phyloP scores from a whole-genome alignment of 805 yeast genomes.

The Metschnikowia aberdeeniae region DNA sequence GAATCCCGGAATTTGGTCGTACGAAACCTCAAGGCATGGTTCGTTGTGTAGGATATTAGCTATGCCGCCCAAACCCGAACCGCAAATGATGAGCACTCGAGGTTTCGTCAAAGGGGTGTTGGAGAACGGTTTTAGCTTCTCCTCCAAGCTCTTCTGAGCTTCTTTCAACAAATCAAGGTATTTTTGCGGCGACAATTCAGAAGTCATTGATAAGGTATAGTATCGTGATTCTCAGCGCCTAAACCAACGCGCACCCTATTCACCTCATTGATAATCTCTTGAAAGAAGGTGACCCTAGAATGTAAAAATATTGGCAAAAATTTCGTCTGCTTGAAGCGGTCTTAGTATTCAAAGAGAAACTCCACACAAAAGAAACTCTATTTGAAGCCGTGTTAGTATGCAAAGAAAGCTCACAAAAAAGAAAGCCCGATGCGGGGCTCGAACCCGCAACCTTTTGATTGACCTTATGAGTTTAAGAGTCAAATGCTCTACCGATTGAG shows the following conservation, averaged over 20 bases:
- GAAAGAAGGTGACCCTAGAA: neutral
- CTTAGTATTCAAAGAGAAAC: no score
- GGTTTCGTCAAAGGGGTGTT: constrained; percentile 37
- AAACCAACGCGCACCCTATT: neutral
- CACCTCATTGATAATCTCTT: neutral
- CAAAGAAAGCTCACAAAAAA: constrained; percentile 7
- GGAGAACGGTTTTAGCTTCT: constrained; percentile 9
- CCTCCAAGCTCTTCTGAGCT: constrained; percentile 18
- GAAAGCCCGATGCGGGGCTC: constrained; percentile 31
- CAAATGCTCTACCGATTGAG: constrained; percentile 35
- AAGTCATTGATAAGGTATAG: constrained; percentile 3
- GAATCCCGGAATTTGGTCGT: constrained; percentile 75
- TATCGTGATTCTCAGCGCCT: neutral
- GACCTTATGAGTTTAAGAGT: constrained; percentile 26
- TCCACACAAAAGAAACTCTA: constrained; percentile 12
- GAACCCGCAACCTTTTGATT: constrained; percentile 34
- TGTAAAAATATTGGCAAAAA: neutral
- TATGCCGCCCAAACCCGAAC: constrained; percentile 91
- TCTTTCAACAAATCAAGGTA: constrained; percentile 19
- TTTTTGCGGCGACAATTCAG: constrained; percentile 16
- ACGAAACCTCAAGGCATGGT: constrained; percentile 51
- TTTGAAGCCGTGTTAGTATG: no score
- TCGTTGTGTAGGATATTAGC: constrained; percentile 47
- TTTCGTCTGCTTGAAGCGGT: neutral
- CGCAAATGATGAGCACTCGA: constrained; percentile 77